Conservation (phyloP, 2,329 filamentous ascomycete species). For the Chaetomiaceae sp. region DNA sequence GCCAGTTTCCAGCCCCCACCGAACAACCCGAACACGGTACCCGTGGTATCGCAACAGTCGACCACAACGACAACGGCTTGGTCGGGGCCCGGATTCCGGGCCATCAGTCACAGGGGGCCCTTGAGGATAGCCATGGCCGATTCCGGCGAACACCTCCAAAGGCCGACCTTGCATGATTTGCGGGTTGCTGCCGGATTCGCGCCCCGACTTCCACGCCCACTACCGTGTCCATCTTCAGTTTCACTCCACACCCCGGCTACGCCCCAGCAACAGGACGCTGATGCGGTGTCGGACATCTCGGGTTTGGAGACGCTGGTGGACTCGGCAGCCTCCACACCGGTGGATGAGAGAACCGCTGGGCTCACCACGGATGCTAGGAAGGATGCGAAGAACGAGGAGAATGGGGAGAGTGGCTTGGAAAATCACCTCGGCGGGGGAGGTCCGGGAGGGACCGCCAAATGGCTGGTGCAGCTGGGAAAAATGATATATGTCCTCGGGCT, state of each 20-base stretch:
- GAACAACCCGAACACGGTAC: background rate
- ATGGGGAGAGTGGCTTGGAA: background rate
- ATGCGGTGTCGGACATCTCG: background rate
- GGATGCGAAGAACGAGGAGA: background rate
- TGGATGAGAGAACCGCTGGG: background rate
- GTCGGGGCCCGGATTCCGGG: background rate
- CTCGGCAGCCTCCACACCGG: background rate
- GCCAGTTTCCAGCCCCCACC: constrained; percentile 7
- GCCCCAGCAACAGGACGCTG: background rate
- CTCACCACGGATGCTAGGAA: background rate
- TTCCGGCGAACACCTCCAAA: background rate
- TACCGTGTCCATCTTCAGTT: too few relatives aligned
- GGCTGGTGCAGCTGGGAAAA: too few relatives aligned
- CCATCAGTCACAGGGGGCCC: background rate
- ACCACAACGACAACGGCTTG: too few relatives aligned
- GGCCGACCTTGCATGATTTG: background rate
- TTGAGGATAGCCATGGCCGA: background rate
- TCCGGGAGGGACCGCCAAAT: too few relatives aligned
- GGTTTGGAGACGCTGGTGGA: constrained; percentile 6
- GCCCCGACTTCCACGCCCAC: background rate
- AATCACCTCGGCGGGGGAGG: too few relatives aligned
- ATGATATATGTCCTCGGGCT: too few relatives aligned
- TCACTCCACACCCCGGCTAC: background rate
- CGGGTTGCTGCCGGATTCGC: too few relatives aligned
- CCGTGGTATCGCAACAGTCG: too few relatives aligned